Conservation (phyloP, 2,329 filamentous ascomycete genomes). For the Sporothrix curviconia region DNA sequence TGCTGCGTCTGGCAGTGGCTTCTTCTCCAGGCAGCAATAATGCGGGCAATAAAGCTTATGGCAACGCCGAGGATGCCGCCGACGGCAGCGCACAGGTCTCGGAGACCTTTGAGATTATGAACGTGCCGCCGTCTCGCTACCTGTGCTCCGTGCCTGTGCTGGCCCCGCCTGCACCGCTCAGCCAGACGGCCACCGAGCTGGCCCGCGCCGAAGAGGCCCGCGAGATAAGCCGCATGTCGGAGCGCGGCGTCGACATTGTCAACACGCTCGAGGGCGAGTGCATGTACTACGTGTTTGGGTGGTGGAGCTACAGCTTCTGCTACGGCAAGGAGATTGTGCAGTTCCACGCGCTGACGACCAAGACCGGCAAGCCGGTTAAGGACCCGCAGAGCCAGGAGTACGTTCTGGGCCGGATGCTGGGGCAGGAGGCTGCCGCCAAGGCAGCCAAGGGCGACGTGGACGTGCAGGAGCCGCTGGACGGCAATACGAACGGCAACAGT, state of each 20-base stretch:
- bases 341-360: slow-evolving; percentile 75
- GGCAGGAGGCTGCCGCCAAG: not conserved
- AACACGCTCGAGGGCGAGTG: slow-evolving; percentile 71
- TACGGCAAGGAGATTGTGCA: slow-evolving; percentile 82
- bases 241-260: slow-evolving; percentile 73
- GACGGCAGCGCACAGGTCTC: slow-evolving; percentile 31
- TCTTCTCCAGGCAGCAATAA: not conserved
- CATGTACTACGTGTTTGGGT: slow-evolving; percentile 74
- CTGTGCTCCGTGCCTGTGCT: slow-evolving; percentile 79
- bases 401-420: slow-evolving; percentile 58
- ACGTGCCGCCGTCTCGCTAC: slow-evolving; percentile 62
- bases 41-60: slow-evolving; percentile 7
- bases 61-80: slow-evolving; percentile 25
- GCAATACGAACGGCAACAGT: not conserved
- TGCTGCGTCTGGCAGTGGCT: slow-evolving; percentile 23
- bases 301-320: slow-evolving; percentile 97
- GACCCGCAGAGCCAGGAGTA: slow-evolving; percentile 73
- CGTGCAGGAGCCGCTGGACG: no score
- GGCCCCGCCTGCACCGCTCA: slow-evolving; percentile 47
- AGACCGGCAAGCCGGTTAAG: slow-evolving; percentile 66
- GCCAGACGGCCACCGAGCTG: slow-evolving; percentile 60
- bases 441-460: not conserved
- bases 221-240: slow-evolving; percentile 70
- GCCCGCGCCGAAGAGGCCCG: slow-evolving; percentile 70
- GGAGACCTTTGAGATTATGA: slow-evolving; percentile 66